Base-by-base conservation (phyloP, 2,329 filamentous ascomycete species). In the Pseudohalonectria lignicola region DNA sequence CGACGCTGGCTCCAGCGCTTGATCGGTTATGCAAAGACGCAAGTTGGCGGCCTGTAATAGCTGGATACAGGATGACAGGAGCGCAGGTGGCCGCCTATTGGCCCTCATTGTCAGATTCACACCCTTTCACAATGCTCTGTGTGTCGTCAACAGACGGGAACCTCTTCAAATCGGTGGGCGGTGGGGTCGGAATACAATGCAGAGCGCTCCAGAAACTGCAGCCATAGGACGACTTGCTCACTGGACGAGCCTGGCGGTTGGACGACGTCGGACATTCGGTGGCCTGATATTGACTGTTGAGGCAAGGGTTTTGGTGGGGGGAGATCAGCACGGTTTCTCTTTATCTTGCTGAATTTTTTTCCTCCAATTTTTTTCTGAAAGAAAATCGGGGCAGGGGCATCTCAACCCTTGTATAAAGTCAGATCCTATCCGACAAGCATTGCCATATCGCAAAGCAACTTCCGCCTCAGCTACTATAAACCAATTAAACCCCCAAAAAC, bases 101-200 rank as follows among this genome's bases (percentile, higher is more conserved):
- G 23, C 23, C 38, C 43, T 28, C 16, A 9, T 18, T 11, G 11
- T 37, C n/a, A 5, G 15, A 17, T 26, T 9, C 18, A 26, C 17
- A 29, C 28, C 16, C 28, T 29, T 16, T 21, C 25, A 35, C n/a
- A 29, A 11, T 31, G 10, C 12, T 29, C 13, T 18, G 31, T 36
- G 40, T 40, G 36, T 37, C 25, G 21, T 35, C 34, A 39, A 41
- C 43, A n/a, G n/a, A n/a, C n/a, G n/a, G n/a, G 41, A 41, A 41
- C 40, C 36, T 20, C 6, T 15, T 10, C 23, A 33, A 12, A 36
- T 26, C 7, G 9, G 25, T 10, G 30, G 29, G 19, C 11, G 19
- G 15, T 20, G n/a, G 18, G 28, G 33, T 28, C 19, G 34, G 35
- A 12, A 13, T n/a, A 18, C 26, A 15, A 11, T 19, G 5, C 15